phyloP scores from a whole-genome alignment of 2,329 filamentous ascomycete species.

The Aspergillus spinulosporus region DNA sequence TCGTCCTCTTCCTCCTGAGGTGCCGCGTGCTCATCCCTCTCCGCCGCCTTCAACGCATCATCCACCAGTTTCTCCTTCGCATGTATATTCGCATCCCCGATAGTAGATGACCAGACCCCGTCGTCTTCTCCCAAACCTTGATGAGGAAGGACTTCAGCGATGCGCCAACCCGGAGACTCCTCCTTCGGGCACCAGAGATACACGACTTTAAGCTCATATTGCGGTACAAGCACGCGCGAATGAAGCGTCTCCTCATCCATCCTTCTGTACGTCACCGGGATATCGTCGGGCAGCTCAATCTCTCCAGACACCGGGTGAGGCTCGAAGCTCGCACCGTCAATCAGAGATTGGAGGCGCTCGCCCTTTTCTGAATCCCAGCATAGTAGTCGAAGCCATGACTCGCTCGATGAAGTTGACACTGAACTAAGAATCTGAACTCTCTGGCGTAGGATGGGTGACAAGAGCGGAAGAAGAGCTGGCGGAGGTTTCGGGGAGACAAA shows the following conservation, averaged over 20 bases:
- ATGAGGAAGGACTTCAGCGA: slow-evolving; percentile 59
- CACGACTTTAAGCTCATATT: slow-evolving; percentile 56
- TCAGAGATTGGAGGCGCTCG: slow-evolving; percentile 53
- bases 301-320: slow-evolving; percentile 66
- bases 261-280: slow-evolving; percentile 56
- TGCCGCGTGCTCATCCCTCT: slow-evolving; percentile 22
- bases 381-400: slow-evolving; percentile 60
- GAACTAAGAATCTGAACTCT: slow-evolving; percentile 58
- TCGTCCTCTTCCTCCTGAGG: slow-evolving; percentile 38
- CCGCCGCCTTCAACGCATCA: slow-evolving; percentile 38
- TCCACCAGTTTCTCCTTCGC: slow-evolving; percentile 37
- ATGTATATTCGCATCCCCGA: slow-evolving; percentile 56
- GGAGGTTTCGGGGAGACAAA: slow-evolving; percentile 61
- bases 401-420: slow-evolving; percentile 42
- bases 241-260: slow-evolving; percentile 64
- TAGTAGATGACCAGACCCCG: slow-evolving; percentile 53
- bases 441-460: slow-evolving; percentile 66
- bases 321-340: slow-evolving; percentile 59
- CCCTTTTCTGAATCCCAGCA: slow-evolving; percentile 59
- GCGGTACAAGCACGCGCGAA: slow-evolving; percentile 53
- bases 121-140: slow-evolving; percentile 52
- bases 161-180: slow-evolving; percentile 57
- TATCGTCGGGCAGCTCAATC: slow-evolving; percentile 61
- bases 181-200: slow-evolving; percentile 64
- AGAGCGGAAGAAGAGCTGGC: slow-evolving; percentile 60